A percentile compares a stretch with the other conserved stretches of the same genome.
phyloP scores from a whole-genome alignment of 2,329 filamentous ascomycete species.

The Talaromyces sp. region DNA sequence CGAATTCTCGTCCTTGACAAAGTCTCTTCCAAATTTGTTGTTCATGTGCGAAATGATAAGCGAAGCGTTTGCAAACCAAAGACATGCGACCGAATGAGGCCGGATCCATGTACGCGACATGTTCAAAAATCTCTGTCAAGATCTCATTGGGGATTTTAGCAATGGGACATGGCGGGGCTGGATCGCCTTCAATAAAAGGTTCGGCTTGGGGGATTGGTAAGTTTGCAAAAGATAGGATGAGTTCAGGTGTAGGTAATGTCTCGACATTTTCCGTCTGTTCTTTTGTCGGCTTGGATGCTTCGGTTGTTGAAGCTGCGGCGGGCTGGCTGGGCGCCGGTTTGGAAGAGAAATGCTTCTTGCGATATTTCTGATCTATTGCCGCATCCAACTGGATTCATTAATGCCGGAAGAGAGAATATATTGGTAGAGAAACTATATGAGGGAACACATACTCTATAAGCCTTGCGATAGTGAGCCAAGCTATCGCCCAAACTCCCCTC shows the following conservation, averaged over 20 bases:
- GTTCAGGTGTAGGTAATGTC: constrained; percentile 57
- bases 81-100: constrained; percentile 71
- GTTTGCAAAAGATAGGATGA: constrained; percentile 71
- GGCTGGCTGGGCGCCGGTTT: constrained; percentile 38
- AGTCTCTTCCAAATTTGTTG: constrained; percentile 81
- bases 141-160: constrained; percentile 77
- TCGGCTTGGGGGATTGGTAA: constrained; percentile 65
- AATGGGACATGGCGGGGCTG: constrained; percentile 75
- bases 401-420: constrained; percentile 22
- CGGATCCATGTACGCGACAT: constrained; percentile 72
- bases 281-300: constrained; percentile 56
- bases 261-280: constrained; percentile 36
- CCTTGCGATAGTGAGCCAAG: constrained; percentile 79
- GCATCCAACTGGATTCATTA: constrained; percentile 65
- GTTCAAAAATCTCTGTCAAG: constrained; percentile 69
- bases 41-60: constrained; percentile 79
- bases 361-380: constrained; percentile 78
- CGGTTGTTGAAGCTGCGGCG: constrained; percentile 35
- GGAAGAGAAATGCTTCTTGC: constrained; percentile 82
- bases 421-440: constrained; percentile 17
- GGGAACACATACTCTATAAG: constrained; percentile 64
- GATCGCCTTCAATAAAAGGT: constrained; percentile 67
- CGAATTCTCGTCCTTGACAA: constrained; percentile 66
- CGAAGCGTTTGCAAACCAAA: constrained; percentile 80
- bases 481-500: constrained; percentile 86